Conservation (phyloP, 2,329 filamentous ascomycete genomes). For the Lasiodiplodia sp. region DNA sequence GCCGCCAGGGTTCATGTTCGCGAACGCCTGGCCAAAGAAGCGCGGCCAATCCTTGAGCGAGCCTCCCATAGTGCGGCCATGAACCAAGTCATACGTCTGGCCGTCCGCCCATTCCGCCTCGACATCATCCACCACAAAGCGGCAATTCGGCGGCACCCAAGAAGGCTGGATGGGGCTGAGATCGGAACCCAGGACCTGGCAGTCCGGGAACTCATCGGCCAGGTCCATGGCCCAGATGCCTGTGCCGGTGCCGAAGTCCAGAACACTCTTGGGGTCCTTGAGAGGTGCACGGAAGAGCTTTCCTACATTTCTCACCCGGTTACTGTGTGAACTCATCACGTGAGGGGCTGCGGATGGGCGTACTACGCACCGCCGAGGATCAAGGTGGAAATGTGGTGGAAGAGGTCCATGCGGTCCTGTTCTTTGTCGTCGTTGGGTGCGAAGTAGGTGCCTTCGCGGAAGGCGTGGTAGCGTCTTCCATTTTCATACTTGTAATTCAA, state of each 20-base stretch:
- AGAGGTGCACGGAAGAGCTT: conserved; percentile 2
- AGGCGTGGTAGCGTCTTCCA: conserved; percentile 33
- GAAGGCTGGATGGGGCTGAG: conserved; percentile 46
- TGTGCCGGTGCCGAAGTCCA: conserved; percentile 45
- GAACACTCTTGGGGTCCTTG: conserved; percentile 31
- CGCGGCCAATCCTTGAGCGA: conserved; percentile 62
- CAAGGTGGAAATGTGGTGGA: conserved; percentile 48
- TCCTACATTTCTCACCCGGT: not conserved
- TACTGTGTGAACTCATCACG: not conserved
- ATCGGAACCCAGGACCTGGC: conserved; percentile 49
- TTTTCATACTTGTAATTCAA: conserved; percentile 36
- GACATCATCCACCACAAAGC: conserved; percentile 50
- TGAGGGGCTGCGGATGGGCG: conserved; percentile 16
- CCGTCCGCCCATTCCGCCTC: conserved; percentile 39
- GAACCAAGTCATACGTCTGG: conserved; percentile 64
- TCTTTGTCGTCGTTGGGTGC: conserved; percentile 49
- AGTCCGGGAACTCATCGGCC: conserved; percentile 28
- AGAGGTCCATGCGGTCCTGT: conserved; percentile 46
- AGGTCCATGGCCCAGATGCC: conserved; percentile 38
- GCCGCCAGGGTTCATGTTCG: conserved; percentile 54
- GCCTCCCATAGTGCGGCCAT: conserved; percentile 60
- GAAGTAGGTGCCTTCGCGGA: conserved; percentile 44
- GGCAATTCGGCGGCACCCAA: conserved; percentile 48
- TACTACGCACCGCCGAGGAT: conserved; percentile 40
- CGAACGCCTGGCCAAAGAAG: conserved; percentile 53